These are phyloP conservation scores for Chlorella sp. DNA, from an alignment of 139 green algal species.

Conservation along the genomic window DNA sequence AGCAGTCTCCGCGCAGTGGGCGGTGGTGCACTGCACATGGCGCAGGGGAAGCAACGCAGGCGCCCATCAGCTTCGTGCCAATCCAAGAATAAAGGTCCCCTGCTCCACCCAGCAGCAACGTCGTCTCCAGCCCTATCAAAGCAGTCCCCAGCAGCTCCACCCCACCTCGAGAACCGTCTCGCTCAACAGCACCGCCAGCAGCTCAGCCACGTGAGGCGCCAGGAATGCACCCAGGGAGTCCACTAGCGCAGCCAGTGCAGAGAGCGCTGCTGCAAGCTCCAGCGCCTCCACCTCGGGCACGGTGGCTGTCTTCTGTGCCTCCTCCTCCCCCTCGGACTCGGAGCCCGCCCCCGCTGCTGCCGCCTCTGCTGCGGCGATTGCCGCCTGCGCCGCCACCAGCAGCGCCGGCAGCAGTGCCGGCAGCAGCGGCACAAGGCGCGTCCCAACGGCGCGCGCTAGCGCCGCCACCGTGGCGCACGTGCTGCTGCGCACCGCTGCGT, in stretches of 20 bases:
- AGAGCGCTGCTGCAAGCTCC: constrained; percentile 58
- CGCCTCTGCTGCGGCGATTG: constrained; percentile 9
- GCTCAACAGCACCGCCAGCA: constrained; percentile 68
- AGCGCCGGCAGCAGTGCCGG: constrained; percentile 46
- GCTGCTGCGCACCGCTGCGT: constrained; percentile 52
- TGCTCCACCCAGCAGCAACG: not conserved
- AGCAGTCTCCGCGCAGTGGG: constrained; percentile 25
- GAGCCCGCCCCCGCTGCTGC: not conserved
- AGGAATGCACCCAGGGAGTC: constrained; percentile 67
- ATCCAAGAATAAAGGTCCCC: not conserved
- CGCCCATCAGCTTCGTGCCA: not conserved
- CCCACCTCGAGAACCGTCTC: constrained; percentile 28
- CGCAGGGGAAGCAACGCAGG: not conserved
- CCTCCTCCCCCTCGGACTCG: not conserved
- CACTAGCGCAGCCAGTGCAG: constrained; percentile 64
- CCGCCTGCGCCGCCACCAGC: constrained; percentile 45
- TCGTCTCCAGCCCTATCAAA: too few relatives aligned
- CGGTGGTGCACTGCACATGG: constrained; percentile 10
- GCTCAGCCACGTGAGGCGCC: constrained; percentile 58
- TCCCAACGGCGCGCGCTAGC: constrained; percentile 43
- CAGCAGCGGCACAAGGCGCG: constrained; percentile 59
- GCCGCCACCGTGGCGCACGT: constrained; percentile 44
- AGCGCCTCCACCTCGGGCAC: constrained; percentile 15
- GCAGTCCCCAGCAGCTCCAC: not conserved
- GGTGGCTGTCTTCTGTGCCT: not conserved